Conservation (phyloP, 1,284 basidiomycete species). For the Trametes hirsuta region DNA sequence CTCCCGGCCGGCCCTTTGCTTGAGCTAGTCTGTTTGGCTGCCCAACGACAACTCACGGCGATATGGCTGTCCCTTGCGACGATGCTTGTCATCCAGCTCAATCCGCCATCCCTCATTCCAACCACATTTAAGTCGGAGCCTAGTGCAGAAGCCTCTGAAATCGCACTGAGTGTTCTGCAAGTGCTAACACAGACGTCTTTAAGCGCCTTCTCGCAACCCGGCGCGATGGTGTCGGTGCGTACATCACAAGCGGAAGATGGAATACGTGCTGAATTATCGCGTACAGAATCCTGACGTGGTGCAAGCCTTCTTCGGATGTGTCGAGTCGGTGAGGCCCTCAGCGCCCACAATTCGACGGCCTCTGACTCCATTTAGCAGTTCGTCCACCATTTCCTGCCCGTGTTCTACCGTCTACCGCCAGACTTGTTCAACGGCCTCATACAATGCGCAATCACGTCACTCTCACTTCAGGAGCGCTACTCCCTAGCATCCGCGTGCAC, state of each 20-base stretch:
- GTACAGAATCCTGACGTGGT: conserved; percentile 84
- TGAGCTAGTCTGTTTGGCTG: conserved; percentile 75
- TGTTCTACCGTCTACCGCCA: conserved; percentile 70
- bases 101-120: conserved; percentile 63
- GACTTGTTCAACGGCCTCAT: conserved; percentile 74
- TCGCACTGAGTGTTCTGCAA: conserved; percentile 59
- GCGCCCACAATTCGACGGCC: not conserved
- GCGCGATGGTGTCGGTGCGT: conserved; percentile 74
- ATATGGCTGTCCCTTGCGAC: conserved; percentile 84
- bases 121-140: conserved; percentile 45
- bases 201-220: conserved; percentile 54
- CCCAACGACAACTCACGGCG: conserved; percentile 74
- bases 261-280: not conserved
- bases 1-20: conserved; percentile 80
- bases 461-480: conserved; percentile 85
- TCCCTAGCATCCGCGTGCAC: conserved; percentile 81
- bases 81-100: conserved; percentile 78
- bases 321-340: conserved; percentile 58
- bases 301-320: conserved; percentile 83
- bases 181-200: conserved; percentile 68
- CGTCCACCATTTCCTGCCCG: conserved; percentile 71
- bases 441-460: conserved; percentile 69
- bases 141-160: conserved; percentile 42
- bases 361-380: conserved; percentile 45
- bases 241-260: not conserved